Evolutionary conservation across 2,329 filamentous ascomycete species (phyloP).

Genomic region (Arthrobotrys megalospora): DNA sequence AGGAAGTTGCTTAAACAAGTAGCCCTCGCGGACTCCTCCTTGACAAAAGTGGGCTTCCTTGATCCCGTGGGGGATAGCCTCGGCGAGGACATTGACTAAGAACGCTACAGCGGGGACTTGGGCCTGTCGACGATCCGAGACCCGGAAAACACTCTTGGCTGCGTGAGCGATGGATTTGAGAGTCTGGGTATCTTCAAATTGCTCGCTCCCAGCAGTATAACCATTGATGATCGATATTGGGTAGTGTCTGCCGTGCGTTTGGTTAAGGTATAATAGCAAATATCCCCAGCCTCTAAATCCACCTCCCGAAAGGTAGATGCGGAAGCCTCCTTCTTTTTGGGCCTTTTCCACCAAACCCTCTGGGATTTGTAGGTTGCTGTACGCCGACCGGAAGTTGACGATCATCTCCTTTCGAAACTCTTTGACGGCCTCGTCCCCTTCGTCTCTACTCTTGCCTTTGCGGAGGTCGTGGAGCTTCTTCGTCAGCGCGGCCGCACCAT

Average conservation of each 20-base stretch:
- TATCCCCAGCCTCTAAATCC: constrained; percentile 93
- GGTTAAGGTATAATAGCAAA: constrained; percentile 79
- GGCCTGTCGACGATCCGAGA: constrained; percentile 82
- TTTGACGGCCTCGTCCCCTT: constrained; percentile 69
- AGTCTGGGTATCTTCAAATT: constrained; percentile 70
- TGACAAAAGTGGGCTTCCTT: constrained; percentile 85
- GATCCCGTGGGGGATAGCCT: constrained; percentile 77
- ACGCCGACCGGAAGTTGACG: constrained; percentile 75
- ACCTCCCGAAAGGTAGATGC: constrained; percentile 87
- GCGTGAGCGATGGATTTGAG: constrained; percentile 49
- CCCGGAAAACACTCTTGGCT: constrained; percentile 73
- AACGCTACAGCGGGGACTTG: constrained; percentile 89
- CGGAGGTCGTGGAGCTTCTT: constrained; percentile 69
- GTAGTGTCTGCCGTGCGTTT: constrained; percentile 80
- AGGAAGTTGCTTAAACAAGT: constrained; percentile 80
- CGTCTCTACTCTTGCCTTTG: constrained; percentile 36
- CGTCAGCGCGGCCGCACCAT: constrained; percentile 77
- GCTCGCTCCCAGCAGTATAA: constrained; percentile 76
- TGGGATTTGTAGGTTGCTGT: constrained; percentile 74
- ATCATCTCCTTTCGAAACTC: constrained; percentile 73
- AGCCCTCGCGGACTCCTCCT: constrained; percentile 87
- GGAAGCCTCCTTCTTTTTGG: constrained; percentile 71
- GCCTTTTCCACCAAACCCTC: constrained; percentile 69
- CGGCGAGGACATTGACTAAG: constrained; percentile 81
- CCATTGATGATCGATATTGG: constrained; percentile 86